Conservation (phyloP, 768 basidiomycete genomes). For the Rhodotorula paludigena region DNA sequence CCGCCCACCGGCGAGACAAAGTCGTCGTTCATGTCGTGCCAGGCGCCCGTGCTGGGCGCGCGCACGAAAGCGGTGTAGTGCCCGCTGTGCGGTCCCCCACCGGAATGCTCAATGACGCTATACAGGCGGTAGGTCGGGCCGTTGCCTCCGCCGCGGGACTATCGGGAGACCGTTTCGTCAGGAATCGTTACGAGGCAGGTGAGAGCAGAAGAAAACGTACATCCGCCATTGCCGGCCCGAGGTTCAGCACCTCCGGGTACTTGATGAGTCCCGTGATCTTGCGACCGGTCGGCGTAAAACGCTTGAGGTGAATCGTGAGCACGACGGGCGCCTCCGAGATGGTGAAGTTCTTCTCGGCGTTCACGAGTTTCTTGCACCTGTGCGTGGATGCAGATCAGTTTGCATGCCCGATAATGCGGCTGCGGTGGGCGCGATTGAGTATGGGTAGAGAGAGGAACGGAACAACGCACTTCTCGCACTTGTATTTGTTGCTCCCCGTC, state of each 20-base stretch:
- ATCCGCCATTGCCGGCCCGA: constrained; percentile 77
- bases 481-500: constrained; percentile 90
- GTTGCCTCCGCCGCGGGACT: not conserved
- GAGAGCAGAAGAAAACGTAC: constrained; percentile 41
- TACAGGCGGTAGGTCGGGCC: constrained; percentile 79
- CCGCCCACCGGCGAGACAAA: constrained; percentile 52
- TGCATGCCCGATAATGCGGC: not conserved
- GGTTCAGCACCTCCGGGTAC: constrained; percentile 69
- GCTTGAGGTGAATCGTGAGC: constrained; percentile 88
- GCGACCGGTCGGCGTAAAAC: constrained; percentile 76
- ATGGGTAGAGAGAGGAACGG: not conserved
- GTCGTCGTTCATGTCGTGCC: constrained; percentile 96
- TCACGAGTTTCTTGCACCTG: constrained; percentile 87
- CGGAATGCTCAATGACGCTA: constrained; percentile 88
- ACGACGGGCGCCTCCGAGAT: constrained; percentile 80
- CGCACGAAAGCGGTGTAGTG: constrained; percentile 89
- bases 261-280: constrained; percentile 73
- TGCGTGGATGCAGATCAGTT: no score
- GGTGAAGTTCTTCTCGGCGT: constrained; percentile 83
- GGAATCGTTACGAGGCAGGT: not conserved
- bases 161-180: no score
- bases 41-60: constrained; percentile 57
- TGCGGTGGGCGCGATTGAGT: not conserved
- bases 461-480: constrained; percentile 85
- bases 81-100: constrained; percentile 86